phyloP scores from a whole-genome alignment of 345 rosid species.

The Brassica carinata region DNA sequence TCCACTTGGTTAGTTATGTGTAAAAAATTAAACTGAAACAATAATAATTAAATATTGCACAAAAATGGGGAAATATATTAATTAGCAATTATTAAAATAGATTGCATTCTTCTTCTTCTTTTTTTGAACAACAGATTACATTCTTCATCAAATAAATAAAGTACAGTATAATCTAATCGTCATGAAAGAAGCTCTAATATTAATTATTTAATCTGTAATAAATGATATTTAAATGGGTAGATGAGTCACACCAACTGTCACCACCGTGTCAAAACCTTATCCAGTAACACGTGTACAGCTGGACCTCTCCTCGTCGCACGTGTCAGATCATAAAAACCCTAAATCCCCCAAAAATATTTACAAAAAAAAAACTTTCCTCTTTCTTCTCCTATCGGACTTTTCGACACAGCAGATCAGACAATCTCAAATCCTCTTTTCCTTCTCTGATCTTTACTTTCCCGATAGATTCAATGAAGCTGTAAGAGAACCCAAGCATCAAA shows the following conservation, averaged over 20 bases:
- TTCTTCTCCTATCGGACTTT: slow-evolving; percentile 47
- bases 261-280: slow-evolving; percentile 50
- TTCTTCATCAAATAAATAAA: neutral
- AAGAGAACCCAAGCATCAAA: slow-evolving; percentile 4
- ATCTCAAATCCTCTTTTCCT: neutral
- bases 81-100: neutral
- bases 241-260: slow-evolving; percentile 41
- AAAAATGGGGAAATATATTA: neutral
- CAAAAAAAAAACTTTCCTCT: slow-evolving; percentile 16
- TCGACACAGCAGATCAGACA: slow-evolving; percentile 52
- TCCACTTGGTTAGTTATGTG: neutral
- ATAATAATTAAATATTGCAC: neutral
- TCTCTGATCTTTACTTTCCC: slow-evolving; percentile 14
- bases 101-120: neutral
- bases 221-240: slow-evolving; percentile 9
- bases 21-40: too few species aligned
- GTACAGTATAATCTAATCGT: neutral
- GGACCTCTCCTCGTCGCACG: slow-evolving; percentile 62
- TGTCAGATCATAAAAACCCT: slow-evolving; percentile 68
- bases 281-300: slow-evolving; percentile 71
- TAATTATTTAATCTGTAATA: neutral
- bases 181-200: neutral
- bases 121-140: neutral
- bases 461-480: slow-evolving; percentile 18
- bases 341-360: slow-evolving; percentile 39